phyloP scores from a whole-genome alignment of 2,329 filamentous ascomycete genomes.

The Lachnellula occidentalis region DNA sequence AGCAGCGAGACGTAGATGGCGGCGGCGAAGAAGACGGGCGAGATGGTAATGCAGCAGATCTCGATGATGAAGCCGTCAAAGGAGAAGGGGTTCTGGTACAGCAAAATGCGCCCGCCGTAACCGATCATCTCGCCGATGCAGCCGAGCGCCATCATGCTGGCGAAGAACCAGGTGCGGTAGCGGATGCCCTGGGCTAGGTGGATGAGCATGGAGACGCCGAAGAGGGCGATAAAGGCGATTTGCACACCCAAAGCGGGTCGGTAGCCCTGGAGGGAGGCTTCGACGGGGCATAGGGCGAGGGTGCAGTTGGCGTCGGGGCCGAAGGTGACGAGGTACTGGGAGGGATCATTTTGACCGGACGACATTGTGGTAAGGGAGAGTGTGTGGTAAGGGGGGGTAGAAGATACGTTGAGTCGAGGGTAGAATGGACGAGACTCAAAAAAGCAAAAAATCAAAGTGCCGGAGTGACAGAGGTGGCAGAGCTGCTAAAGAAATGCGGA shows the following conservation, averaged over 20 bases:
- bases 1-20: conserved; percentile 55
- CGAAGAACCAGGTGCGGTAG: conserved; percentile 50
- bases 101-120: conserved; percentile 48
- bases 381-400: not conserved
- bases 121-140: conserved; percentile 50
- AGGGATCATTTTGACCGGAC: not conserved
- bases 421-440: conserved; percentile 4
- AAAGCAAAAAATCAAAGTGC: not conserved
- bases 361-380: conserved; percentile 3
- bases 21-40: conserved; percentile 50
- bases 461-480: not conserved
- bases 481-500: conserved; percentile 3
- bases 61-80: conserved; percentile 41
- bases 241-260: conserved; percentile 49
- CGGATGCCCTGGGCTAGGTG: conserved; percentile 39
- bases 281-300: conserved; percentile 30
- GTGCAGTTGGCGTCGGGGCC: conserved; percentile 24
- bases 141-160: conserved; percentile 38
- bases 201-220: conserved; percentile 39
- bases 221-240: conserved; percentile 47
- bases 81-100: conserved; percentile 48
- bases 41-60: conserved; percentile 32
- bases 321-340: conserved; percentile 8
- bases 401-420: conserved; percentile 4
- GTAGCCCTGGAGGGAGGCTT: conserved; percentile 40